Conservation (phyloP, 1,284 basidiomycete species). For the Wolfiporia cocos region DNA sequence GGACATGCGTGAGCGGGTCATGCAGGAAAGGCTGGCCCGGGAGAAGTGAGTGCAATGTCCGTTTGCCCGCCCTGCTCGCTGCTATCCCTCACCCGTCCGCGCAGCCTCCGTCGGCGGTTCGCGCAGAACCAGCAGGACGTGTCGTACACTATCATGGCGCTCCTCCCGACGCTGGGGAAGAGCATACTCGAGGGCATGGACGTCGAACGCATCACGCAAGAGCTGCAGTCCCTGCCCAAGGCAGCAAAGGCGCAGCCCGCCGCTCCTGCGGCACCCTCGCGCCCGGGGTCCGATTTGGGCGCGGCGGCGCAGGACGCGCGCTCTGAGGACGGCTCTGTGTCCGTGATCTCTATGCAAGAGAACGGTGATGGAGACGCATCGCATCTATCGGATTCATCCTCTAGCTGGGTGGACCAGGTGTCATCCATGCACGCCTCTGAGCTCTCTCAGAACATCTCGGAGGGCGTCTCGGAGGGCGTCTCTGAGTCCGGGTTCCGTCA, state of each 20-base stretch:
- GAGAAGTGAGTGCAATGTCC: conserved; percentile 56
- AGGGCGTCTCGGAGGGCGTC: too few relatives aligned
- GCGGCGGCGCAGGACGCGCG: conserved; percentile 37
- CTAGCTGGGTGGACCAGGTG: conserved; percentile 51
- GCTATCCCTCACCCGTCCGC: too few relatives aligned
- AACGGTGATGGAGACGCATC: conserved; percentile 24
- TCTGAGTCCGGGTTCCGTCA: too few relatives aligned
- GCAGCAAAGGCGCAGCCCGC: conserved; percentile 17
- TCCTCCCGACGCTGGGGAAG: conserved; percentile 71
- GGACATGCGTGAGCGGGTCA: conserved; percentile 63
- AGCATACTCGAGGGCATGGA: conserved; percentile 76
- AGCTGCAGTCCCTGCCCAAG: conserved; percentile 52
- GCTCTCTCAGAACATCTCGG: conserved; percentile 6
- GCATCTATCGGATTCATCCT: conserved; percentile 29
- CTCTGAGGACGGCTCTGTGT: conserved; percentile 45
- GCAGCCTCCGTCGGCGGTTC: conserved; percentile 73
- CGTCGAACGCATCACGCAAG: conserved; percentile 73
- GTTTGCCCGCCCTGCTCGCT: too few relatives aligned
- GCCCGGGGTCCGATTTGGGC: conserved; percentile 35
- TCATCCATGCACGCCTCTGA: conserved; percentile 18
- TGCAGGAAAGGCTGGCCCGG: conserved; percentile 59
- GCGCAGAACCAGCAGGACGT: conserved; percentile 79
- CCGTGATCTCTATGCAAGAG: conserved; percentile 22
- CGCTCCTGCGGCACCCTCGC: conserved; percentile 30
- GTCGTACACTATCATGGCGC: conserved; percentile 75